Evolutionary conservation across 169 alveolate genomes (phyloP).

Genomic region (Plasmodium yoelii): DNA sequence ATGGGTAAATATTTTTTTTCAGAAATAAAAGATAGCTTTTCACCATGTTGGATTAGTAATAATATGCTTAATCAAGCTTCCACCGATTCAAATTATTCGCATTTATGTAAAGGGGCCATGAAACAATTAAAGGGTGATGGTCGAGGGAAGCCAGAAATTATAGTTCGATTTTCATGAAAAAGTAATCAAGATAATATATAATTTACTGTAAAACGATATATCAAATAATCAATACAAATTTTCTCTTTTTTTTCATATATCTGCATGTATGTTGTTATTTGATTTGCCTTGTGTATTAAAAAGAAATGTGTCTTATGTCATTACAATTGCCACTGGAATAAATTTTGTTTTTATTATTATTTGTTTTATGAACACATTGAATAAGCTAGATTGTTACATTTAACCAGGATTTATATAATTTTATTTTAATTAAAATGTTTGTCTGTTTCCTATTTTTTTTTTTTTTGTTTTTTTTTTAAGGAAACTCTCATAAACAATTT

Average conservation of each 20-base stretch:
- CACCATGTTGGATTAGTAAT: constrained; percentile 10
- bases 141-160: constrained; percentile 26
- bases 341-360: constrained; percentile 19
- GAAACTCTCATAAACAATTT: too few species aligned
- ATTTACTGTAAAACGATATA: too few species aligned
- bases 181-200: background rate
- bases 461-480: too few species aligned
- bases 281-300: too few species aligned
- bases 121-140: background rate
- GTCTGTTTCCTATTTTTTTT: background rate
- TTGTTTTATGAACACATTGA: background rate
- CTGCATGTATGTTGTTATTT: too few species aligned
- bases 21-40: constrained; percentile 41
- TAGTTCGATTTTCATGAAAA: constrained; percentile 24
- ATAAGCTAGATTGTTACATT: background rate
- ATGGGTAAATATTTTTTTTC: constrained; percentile 72
- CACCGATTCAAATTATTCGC: constrained; percentile 1
- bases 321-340: too few species aligned
- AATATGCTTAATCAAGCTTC: constrained; percentile 5
- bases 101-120: constrained; percentile 1
- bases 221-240: too few species aligned
- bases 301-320: too few species aligned
- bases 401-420: constrained; percentile 1
- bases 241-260: too few species aligned
- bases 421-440: constrained; percentile 5